A percentile compares a stretch with the other conserved stretches of the same genome.
Conservation (phyloP, 164 flowering plant genomes). For the Saururus chinensis region DNA sequence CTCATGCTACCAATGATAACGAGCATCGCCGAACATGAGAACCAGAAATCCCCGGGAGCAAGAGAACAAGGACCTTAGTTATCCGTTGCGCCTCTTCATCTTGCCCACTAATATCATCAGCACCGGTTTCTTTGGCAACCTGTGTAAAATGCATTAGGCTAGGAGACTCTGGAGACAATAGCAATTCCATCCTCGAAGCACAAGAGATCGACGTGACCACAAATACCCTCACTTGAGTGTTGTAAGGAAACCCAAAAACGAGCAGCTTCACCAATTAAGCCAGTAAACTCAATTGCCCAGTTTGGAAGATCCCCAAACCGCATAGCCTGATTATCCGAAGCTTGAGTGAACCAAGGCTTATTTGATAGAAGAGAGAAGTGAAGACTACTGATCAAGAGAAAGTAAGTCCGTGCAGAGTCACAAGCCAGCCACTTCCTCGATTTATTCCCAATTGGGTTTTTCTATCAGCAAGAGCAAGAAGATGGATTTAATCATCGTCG, state of each 20-base stretch:
- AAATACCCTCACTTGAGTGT: slow-evolving; percentile 53
- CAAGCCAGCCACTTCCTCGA: slow-evolving; percentile 50
- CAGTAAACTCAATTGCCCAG: slow-evolving; percentile 73
- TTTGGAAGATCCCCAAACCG: slow-evolving; percentile 87
- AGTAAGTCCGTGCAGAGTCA: slow-evolving; percentile 65
- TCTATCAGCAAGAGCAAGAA: not conserved
- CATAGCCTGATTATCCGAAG: slow-evolving; percentile 86
- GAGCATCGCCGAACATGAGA: slow-evolving; percentile 82
- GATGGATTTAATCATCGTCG: not conserved
- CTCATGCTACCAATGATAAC: slow-evolving; percentile 88
- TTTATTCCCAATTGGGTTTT: slow-evolving; percentile 36
- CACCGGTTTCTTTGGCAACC: slow-evolving; percentile 14
- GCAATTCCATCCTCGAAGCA: slow-evolving; percentile 96
- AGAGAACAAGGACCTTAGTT: slow-evolving; percentile 38
- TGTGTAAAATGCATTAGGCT: slow-evolving; percentile 76
- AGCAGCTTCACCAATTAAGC: slow-evolving; percentile 34
- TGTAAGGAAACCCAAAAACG: slow-evolving; percentile 15
- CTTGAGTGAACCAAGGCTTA: slow-evolving; percentile 43
- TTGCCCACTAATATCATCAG: slow-evolving; percentile 7
- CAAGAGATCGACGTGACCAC: slow-evolving; percentile 88
- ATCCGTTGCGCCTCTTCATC: slow-evolving; percentile 1
- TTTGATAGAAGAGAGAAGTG: slow-evolving; percentile 41
- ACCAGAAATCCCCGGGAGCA: slow-evolving; percentile 73
- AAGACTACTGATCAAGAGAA: slow-evolving; percentile 42
- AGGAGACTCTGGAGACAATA: slow-evolving; percentile 70